phyloP scores from a whole-genome alignment of 345 rosid species.

The Mercurialis annua region DNA sequence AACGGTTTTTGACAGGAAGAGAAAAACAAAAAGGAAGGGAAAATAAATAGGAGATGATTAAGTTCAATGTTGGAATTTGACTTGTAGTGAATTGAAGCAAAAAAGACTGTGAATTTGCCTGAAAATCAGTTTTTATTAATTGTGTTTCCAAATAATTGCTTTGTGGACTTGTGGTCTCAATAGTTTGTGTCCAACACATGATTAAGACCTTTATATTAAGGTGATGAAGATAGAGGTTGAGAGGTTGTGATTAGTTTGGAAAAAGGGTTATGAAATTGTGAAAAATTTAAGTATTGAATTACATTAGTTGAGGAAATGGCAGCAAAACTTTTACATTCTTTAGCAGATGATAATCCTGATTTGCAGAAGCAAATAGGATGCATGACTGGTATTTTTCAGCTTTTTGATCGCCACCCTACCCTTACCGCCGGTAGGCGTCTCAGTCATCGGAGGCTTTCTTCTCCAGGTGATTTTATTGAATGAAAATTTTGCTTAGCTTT shows the following conservation, averaged over 20 bases:
- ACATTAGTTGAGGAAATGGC: conserved; percentile 49
- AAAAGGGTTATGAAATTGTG: conserved; percentile 3
- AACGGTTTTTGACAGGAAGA: conserved; percentile 9
- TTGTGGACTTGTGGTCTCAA: neutral
- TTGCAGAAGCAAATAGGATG: conserved; percentile 95
- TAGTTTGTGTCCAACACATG: neutral
- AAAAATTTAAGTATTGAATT: conserved; percentile 2
- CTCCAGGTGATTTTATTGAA: conserved; percentile 48
- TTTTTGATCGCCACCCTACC: conserved; percentile 73
- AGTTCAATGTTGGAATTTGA: conserved; percentile 2
- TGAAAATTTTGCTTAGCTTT: neutral
- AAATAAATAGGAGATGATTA: conserved; percentile 7
- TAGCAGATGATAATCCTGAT: conserved; percentile 91
- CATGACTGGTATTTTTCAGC: conserved; percentile 88
- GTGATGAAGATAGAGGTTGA: conserved; percentile 10
- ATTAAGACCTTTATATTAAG: conserved; percentile 17
- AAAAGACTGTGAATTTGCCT: neutral
- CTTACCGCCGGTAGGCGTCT: conserved; percentile 46
- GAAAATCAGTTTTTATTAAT: conserved; percentile 13
- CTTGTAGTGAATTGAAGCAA: conserved; percentile 4
- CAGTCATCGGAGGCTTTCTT: conserved; percentile 56
- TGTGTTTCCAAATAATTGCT: conserved; percentile 20
- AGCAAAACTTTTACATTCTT: conserved; percentile 84
- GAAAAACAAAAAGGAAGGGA: neutral
- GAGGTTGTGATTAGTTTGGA: conserved; percentile 8